A percentile compares a stretch with the other conserved stretches of the same genome.
These are phyloP conservation scores for Colletotrichum phormii DNA, from an alignment of 2,329 filamentous ascomycete genomes.

Conservation along the genomic window DNA sequence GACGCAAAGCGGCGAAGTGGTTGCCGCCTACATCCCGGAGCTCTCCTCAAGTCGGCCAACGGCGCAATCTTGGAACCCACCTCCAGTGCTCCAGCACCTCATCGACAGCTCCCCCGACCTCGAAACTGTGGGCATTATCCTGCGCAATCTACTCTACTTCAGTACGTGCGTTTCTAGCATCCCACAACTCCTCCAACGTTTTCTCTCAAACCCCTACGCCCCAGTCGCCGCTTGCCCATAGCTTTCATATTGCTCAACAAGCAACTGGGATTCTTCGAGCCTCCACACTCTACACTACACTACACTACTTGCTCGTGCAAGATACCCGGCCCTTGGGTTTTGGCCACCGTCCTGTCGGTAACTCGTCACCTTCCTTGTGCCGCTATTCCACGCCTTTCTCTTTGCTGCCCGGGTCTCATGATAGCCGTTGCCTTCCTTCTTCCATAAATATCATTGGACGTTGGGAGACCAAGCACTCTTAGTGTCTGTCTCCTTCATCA, in stretches of 20 bases:
- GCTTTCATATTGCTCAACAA: constrained; percentile 21
- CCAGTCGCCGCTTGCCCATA: constrained; percentile 8
- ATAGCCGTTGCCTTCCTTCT: constrained; percentile 6
- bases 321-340: constrained; percentile 12
- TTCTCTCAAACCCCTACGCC: not conserved
- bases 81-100: constrained; percentile 12
- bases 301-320: not conserved
- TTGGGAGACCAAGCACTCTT: constrained; percentile 2
- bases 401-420: not conserved
- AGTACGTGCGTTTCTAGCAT: not conserved
- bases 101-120: not conserved
- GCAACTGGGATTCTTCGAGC: constrained; percentile 2
- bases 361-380: constrained; percentile 19
- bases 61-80: not conserved
- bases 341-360: constrained; percentile 27
- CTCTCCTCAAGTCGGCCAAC: not conserved
- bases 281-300: not conserved
- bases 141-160: not conserved
- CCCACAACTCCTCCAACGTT: not conserved
- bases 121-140: not conserved
- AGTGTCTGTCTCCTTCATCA: constrained; percentile 25
- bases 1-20: constrained; percentile 12
- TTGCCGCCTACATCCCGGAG: constrained; percentile 8
- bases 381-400: not conserved
- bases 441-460: constrained; percentile 28